Conservation (phyloP, 2,329 filamentous ascomycete genomes). For the Sclerotiophoma versabilis region DNA sequence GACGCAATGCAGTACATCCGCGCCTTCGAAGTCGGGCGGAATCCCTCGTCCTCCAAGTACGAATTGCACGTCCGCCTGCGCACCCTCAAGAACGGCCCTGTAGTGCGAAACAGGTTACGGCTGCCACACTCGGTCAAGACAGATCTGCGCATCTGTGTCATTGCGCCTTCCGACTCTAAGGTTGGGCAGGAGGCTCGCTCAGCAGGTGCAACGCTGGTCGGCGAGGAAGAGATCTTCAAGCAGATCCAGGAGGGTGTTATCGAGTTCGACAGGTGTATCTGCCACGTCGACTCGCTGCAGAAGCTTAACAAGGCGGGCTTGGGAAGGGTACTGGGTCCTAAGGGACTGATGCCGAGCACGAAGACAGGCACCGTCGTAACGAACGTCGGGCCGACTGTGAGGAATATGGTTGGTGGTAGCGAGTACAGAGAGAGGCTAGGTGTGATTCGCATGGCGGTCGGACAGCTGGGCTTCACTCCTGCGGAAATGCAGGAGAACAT, state of each 20-base stretch:
- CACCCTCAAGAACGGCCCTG: conserved; percentile 83
- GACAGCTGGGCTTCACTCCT: conserved; percentile 87
- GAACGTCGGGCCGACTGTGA: conserved; percentile 76
- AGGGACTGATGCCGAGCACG: conserved; percentile 87
- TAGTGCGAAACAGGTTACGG: conserved; percentile 84
- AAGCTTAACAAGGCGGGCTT: conserved; percentile 83
- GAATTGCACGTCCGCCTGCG: conserved; percentile 84
- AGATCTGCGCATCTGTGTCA: conserved; percentile 86
- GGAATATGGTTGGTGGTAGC: conserved; percentile 81
- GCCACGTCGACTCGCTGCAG: conserved; percentile 77
- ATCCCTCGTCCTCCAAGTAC: conserved; percentile 79
- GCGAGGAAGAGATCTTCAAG: conserved; percentile 85
- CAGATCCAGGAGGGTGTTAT: conserved; percentile 77
- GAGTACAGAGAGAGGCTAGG: conserved; percentile 87
- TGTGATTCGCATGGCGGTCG: conserved; percentile 87
- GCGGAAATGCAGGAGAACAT: conserved; percentile 87
- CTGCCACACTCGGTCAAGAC: conserved; percentile 91
- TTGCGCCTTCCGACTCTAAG: conserved; percentile 82
- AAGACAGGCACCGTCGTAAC: conserved; percentile 90
- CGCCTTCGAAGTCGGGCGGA: conserved; percentile 86
- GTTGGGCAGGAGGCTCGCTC: conserved; percentile 75
- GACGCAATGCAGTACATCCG: conserved; percentile 97
- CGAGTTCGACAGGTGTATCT: conserved; percentile 88
- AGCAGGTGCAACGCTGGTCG: conserved; percentile 82
- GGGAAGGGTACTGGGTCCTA: conserved; percentile 83